Conservation (phyloP, 306 rosid species). For the Quercus bicolor region DNA sequence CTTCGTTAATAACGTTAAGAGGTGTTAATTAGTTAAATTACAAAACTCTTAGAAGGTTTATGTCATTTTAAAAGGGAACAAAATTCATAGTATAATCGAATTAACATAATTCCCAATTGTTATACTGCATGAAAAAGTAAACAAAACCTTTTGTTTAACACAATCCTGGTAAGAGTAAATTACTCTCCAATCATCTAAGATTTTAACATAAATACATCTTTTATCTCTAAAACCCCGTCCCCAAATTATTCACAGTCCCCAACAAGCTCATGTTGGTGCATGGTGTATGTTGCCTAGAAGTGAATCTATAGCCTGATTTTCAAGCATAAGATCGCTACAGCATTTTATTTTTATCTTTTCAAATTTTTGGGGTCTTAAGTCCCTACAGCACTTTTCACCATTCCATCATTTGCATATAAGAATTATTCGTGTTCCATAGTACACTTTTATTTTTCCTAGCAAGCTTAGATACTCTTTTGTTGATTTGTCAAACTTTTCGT, state of each 20-base stretch:
- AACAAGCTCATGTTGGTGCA: conserved; percentile 56
- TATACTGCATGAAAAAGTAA: too few species aligned
- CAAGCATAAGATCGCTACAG: conserved; percentile 66
- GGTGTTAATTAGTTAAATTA: too few species aligned
- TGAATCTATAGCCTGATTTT: conserved; percentile 52
- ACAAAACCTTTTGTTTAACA: too few species aligned
- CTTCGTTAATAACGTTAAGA: too few species aligned
- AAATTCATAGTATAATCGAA: too few species aligned
- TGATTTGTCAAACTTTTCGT: conserved; percentile 56
- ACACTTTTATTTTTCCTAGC: conserved; percentile 30
- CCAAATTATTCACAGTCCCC: conserved; percentile 38
- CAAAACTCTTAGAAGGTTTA: too few species aligned
- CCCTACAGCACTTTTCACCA: conserved; percentile 41
- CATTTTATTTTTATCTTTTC: neutral
- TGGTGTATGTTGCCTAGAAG: conserved; percentile 44
- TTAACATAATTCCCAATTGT: too few species aligned
- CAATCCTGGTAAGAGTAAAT: too few species aligned
- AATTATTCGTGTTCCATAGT: conserved; percentile 42
- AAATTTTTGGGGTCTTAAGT: neutral
- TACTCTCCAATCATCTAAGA: too few species aligned
- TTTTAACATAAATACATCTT: too few species aligned
- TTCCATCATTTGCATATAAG: conserved; percentile 35
- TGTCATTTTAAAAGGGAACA: too few species aligned
- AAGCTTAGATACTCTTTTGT: conserved; percentile 24
- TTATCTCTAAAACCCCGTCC: too few species aligned